A percentile compares a stretch with the other conserved stretches of the same genome.
These are phyloP conservation scores for Monosporascus sp. DNA, from an alignment of 2,329 filamentous ascomycete species.

Conservation along the genomic window DNA sequence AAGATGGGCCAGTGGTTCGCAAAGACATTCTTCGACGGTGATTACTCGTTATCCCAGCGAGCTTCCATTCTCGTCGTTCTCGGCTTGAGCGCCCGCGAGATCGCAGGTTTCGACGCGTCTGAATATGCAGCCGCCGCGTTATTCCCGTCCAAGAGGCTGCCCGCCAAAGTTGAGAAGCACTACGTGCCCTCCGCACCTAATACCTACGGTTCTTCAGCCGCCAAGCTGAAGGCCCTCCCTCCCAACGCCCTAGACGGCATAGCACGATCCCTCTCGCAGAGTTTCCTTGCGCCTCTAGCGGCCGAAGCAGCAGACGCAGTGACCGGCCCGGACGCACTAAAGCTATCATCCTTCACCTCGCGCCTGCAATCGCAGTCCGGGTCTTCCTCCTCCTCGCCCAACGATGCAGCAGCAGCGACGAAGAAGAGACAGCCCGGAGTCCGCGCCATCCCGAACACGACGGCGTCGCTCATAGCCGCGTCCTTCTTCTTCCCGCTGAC, in stretches of 20 bases:
- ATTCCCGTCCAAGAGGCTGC: slow-evolving; percentile 80
- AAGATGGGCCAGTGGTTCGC: slow-evolving; percentile 81
- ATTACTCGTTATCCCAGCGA: slow-evolving; percentile 83
- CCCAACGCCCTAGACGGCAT: slow-evolving; percentile 62
- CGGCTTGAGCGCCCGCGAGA: slow-evolving; percentile 75
- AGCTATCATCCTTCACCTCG: slow-evolving; percentile 83
- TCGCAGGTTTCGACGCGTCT: slow-evolving; percentile 68
- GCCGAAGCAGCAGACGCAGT: slow-evolving; percentile 73
- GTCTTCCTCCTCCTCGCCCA: background rate
- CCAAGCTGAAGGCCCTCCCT: slow-evolving; percentile 45
- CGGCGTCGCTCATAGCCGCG: slow-evolving; percentile 68
- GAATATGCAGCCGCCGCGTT: slow-evolving; percentile 43
- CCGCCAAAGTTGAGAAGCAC: slow-evolving; percentile 65
- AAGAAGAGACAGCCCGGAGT: slow-evolving; percentile 32
- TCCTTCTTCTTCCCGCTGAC: slow-evolving; percentile 85
- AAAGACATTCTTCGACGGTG: slow-evolving; percentile 81
- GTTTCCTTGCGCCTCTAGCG: slow-evolving; percentile 77
- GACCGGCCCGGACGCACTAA: slow-evolving; percentile 77
- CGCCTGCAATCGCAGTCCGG: slow-evolving; percentile 59
- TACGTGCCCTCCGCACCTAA: slow-evolving; percentile 43
- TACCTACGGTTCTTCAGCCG: slow-evolving; percentile 19
- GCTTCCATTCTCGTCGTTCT: slow-evolving; percentile 76
- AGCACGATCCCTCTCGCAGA: slow-evolving; percentile 60
- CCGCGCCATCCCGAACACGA: slow-evolving; percentile 65
- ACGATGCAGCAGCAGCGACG: slow-evolving; percentile 28